Percentiles rank a stretch among this genome's conserved stretches.
Evolutionary conservation across 129 eudicot species (phyloP).

Genomic region (Calendula officinalis): DNA sequence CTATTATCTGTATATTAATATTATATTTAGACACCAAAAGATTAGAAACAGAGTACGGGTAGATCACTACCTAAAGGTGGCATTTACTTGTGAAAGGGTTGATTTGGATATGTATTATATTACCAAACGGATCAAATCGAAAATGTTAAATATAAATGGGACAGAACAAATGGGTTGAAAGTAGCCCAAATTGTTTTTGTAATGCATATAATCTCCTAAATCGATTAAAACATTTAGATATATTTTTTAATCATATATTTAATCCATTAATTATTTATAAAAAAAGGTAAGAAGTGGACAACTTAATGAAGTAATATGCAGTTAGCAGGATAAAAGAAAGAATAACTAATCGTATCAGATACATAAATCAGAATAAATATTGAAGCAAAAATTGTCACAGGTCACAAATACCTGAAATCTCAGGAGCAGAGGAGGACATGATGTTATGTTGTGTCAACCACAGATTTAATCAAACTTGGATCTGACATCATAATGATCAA

Average conservation of each 20-base stretch:
- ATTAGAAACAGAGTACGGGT: too few species aligned
- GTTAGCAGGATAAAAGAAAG: too few species aligned
- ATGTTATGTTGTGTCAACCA: conserved; percentile 23
- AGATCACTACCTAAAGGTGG: too few species aligned
- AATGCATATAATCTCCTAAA: neutral
- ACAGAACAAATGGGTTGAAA: neutral
- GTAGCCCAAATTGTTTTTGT: neutral
- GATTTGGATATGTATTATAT: conserved; percentile 2
- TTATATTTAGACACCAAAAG: neutral
- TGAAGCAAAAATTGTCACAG: neutral
- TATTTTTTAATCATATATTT: too few species aligned
- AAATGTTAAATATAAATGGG: too few species aligned
- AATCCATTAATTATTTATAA: too few species aligned
- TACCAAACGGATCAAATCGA: neutral
- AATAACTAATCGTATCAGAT: neutral
- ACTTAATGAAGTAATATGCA: too few species aligned
- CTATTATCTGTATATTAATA: conserved; percentile 51
- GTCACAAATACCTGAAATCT: conserved; percentile 26
- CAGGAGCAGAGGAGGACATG: conserved; percentile 41
- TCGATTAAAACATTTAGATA: too few species aligned
- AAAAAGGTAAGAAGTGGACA: too few species aligned
- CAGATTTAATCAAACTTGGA: conserved; percentile 13
- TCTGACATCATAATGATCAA: conserved; percentile 21
- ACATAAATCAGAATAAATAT: neutral
- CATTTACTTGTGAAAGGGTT: neutral